These are phyloP conservation scores for Aspergillus intermedius DNA, from an alignment of 2,329 filamentous ascomycete species.

Conservation along the genomic window DNA sequence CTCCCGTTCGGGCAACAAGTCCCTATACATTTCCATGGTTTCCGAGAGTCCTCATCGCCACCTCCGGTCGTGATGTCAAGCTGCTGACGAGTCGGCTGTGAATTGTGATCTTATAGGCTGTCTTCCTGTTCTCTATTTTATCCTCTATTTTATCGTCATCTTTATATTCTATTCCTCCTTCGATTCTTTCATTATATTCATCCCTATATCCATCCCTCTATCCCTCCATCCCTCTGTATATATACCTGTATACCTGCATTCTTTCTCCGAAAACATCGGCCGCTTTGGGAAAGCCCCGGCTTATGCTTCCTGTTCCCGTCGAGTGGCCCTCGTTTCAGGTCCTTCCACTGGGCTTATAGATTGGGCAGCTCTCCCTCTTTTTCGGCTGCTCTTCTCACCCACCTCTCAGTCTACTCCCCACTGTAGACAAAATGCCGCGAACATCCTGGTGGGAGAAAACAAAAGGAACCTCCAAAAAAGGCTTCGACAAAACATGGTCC, in stretches of 20 bases:
- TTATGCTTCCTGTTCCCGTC: constrained; percentile 13
- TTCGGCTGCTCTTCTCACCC: not conserved
- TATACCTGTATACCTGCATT: constrained; percentile 1
- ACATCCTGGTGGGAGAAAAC: constrained; percentile 50
- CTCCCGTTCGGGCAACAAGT: too few species aligned
- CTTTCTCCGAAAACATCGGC: constrained; percentile 3
- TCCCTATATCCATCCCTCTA: not conserved
- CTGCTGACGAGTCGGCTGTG: too few species aligned
- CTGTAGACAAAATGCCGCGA: constrained; percentile 22
- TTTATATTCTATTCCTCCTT: too few species aligned
- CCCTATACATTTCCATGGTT: too few species aligned
- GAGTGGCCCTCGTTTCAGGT: constrained; percentile 1
- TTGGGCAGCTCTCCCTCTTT: not conserved
- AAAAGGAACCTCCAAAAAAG: constrained; percentile 50
- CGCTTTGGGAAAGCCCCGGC: constrained; percentile 11
- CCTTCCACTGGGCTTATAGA: constrained; percentile 7
- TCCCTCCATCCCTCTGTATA: constrained; percentile 6
- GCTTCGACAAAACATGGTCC: constrained; percentile 68
- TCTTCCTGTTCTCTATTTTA: too few species aligned
- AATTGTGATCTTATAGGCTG: too few species aligned
- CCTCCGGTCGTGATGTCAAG: too few species aligned
- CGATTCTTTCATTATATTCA: not conserved
- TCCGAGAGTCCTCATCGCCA: too few species aligned
- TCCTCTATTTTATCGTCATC: too few species aligned
- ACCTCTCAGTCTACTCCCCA: not conserved